Evolutionary conservation across 2,329 filamentous ascomycete genomes (phyloP), one percentile per base, ranked within the genome.

Genomic region (Colletotrichum salicis): DNA sequence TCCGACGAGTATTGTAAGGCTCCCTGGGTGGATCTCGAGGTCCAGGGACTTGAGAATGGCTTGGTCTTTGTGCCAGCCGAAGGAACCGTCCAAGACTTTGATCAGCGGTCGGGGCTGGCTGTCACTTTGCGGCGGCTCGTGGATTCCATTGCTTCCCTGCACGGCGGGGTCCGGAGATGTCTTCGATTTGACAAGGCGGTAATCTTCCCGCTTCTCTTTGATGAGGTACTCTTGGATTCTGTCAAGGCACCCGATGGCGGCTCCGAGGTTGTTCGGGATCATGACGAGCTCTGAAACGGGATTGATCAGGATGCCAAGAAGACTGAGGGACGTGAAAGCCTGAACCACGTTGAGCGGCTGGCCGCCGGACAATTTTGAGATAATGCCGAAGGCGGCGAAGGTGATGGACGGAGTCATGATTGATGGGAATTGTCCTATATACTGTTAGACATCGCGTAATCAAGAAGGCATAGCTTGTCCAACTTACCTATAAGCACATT

Each of bases 211-310:
- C 64, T 71, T 67, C 57, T 71, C 68, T 37, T 51, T 74, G 61
- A 35, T 13, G 15, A 79, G 54, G 52, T 76, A 77, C 35, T 76
- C 73, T 37, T 78, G 76, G 55, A 79, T 78, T 22, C 77, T 70
- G 15, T 74, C 71, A 22, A 78, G 74, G 10, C 76, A 79, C 1
- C 74, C 74, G 15, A 77, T 69, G 0, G 75, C 70, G 2, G 74
- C 73, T 57, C 52, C 73, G 29, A 73, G 41, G 57, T 71, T 61
- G 4, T 67, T 27, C 2, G 68, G 68, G 24, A 71, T 58, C 52
- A 41, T 63, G 68, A 71, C 68, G 22, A 72, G 66, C 56, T 72
- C 70, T 8, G 54, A 35, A 13, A 72, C 65, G 54, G 70, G 70
- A 8, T 19, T 31, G 54, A 64, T 70, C 0, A 72, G 27, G 15